Evolutionary conservation across 805 yeast genomes (phyloP).

Genomic region (Saccharomycopsis capsularis): DNA sequence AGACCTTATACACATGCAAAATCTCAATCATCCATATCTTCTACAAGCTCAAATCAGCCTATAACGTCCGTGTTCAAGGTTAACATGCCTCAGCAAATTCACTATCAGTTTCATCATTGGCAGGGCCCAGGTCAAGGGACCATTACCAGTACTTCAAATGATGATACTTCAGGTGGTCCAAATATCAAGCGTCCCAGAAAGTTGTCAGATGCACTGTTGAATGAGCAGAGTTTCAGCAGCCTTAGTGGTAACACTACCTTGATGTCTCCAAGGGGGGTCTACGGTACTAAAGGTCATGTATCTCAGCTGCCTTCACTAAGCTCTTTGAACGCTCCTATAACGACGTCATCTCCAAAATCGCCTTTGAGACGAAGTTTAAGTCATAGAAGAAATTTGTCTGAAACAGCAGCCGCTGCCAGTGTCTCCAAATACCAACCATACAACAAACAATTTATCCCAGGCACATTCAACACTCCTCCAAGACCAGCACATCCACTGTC

Average conservation of each 20-base stretch:
- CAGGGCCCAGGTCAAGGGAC: conserved; percentile 25
- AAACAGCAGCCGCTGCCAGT: conserved; percentile 24
- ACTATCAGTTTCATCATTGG: conserved; percentile 34
- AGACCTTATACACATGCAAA: conserved; percentile 4
- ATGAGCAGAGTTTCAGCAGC: neutral
- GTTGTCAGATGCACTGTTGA: neutral
- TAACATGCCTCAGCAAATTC: conserved; percentile 29
- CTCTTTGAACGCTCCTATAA: neutral
- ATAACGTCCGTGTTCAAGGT: conserved; percentile 32
- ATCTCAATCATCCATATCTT: conserved; percentile 6
- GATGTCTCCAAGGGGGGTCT: conserved; percentile 2
- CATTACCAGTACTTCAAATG: conserved; percentile 1
- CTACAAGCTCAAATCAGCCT: conserved; percentile 20
- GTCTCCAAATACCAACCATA: conserved; percentile 2
- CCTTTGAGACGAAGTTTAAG: conserved; percentile 14
- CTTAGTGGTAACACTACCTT: neutral
- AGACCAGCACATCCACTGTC: neutral
- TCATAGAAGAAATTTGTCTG: conserved; percentile 23
- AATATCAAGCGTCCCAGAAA: neutral
- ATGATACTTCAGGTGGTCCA: neutral
- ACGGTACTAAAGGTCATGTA: neutral
- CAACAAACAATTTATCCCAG: neutral
- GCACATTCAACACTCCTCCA: neutral
- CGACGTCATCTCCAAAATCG: neutral
- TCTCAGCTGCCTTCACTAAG: neutral